Evolutionary conservation across 352 stramenopile genomes (phyloP).

Genomic region (Phytophthora hibernalis): DNA sequence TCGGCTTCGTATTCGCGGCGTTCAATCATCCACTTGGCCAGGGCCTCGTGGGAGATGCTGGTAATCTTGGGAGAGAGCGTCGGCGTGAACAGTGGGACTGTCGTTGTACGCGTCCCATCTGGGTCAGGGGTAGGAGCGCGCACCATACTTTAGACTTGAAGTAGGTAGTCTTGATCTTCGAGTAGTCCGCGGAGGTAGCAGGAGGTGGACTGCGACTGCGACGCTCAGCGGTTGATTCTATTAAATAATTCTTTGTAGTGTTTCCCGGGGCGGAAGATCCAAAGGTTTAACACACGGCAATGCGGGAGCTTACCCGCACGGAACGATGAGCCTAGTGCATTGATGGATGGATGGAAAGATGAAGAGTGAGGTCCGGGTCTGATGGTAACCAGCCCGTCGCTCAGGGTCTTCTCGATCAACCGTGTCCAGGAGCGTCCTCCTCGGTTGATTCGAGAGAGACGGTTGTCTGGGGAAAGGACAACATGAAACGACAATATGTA

Average conservation of each 20-base stretch:
- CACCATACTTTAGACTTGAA: no score
- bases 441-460: no score
- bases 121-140: not conserved
- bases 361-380: no score
- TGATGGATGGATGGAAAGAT: no score
- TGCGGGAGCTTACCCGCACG: no score
- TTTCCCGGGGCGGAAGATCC: not conserved
- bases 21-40: not conserved
- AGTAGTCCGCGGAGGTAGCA: not conserved
- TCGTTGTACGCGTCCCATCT: not conserved
- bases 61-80: not conserved
- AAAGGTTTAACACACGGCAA: no score
- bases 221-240: not conserved
- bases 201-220: not conserved
- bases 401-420: no score
- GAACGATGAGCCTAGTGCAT: no score
- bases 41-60: not conserved
- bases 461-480: no score
- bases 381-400: no score
- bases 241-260: not conserved
- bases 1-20: not conserved
- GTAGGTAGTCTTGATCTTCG: not conserved
- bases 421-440: no score
- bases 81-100: not conserved
- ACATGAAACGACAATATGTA: no score